Base-by-base conservation (phyloP, 306 rosid species). In the Corylus americana region DNA sequence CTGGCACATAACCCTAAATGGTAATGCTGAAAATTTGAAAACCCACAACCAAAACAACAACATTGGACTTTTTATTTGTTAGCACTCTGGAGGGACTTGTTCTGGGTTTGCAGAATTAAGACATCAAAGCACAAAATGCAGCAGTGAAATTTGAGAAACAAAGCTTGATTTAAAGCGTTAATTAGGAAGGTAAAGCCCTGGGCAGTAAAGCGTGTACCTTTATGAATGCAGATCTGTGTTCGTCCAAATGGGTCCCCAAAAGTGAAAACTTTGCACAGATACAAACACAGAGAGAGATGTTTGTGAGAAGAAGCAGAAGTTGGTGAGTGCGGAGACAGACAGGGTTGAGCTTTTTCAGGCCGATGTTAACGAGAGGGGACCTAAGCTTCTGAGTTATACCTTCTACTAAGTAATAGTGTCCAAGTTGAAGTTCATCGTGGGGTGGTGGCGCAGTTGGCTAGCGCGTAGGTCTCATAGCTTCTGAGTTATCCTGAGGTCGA, bases 391-490 rank as follows among this genome's bases (percentile, higher is more conserved):
- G 35, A 31, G 35, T 1, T 6, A 5, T 0, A 42, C 45, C 7
- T 42, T 42, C 8, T 42, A 42, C 1, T 42, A 42, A 6, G 0
- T 0, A 6, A 0, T 42, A 42, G 45, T 42, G 4, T 12, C 7
- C 20, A 53, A 16, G 14, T 16, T 2, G 0, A 0, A 4, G 1
- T 1, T 3, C 66, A 25, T 10, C 66, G 1, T 4, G 78, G 83
- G 83, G 78, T 73, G 83, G 83, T 79, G 83, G 83, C 83, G 78
- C 83, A 79, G 83, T 79, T 79, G 74, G 78, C 73, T 79, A 79
- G 83, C 83, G 83, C 78, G 78, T 73, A 79, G 83, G 83, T 79
- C 83, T 79, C 78, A 79, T 73, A 79, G 83, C 83, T 37, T 11
- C 47, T 29, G 78, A 79, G 83, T 79, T 0, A 79, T 73, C 78